Percentiles rank a stretch among this genome's conserved stretches.
Conservation (phyloP, 1,284 basidiomycete species). For the Boletellus deceptivus region DNA sequence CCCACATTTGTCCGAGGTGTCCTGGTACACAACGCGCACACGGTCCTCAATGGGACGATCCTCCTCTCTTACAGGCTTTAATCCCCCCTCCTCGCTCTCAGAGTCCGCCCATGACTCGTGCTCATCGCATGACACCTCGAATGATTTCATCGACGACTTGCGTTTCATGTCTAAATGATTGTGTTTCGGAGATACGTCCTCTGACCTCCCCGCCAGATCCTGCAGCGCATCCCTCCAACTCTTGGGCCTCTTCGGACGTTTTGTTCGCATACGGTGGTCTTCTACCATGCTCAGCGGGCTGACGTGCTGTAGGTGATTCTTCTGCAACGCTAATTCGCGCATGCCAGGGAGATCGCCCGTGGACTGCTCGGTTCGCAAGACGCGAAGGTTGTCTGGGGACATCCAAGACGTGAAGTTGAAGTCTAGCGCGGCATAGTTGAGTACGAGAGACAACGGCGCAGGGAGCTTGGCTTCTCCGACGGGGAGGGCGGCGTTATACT, state of each 20-base stretch:
- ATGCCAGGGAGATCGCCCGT: conserved; percentile 69
- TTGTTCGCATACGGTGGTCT: conserved; percentile 49
- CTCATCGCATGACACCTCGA: conserved; percentile 33
- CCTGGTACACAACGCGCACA: conserved; percentile 51
- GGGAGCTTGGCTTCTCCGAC: conserved; percentile 39
- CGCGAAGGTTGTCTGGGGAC: conserved; percentile 81
- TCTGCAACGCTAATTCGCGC: conserved; percentile 65
- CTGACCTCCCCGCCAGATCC: conserved; percentile 40
- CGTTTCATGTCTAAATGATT: conserved; percentile 22
- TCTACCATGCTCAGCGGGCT: conserved; percentile 87
- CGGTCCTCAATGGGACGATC: conserved; percentile 62
- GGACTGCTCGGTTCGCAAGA: conserved; percentile 81
- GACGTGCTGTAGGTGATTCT: conserved; percentile 85
- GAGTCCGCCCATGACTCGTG: conserved; percentile 49
- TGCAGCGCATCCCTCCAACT: conserved; percentile 61
- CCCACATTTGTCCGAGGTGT: conserved; percentile 19
- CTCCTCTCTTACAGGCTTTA: conserved; percentile 49
- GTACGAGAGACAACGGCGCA: conserved; percentile 77
- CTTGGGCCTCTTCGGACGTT: conserved; percentile 44
- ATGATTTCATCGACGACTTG: conserved; percentile 31
- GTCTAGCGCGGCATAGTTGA: conserved; percentile 83
- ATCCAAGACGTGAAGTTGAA: conserved; percentile 99
- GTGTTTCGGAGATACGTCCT: conserved; percentile 15
- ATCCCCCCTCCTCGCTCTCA: conserved; percentile 51
- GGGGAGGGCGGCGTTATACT: conserved; percentile 50